Evolutionary conservation across 805 yeast genomes (phyloP), one percentile per base, ranked within the genome.

Genomic region (Ogataea naganishii): DNA sequence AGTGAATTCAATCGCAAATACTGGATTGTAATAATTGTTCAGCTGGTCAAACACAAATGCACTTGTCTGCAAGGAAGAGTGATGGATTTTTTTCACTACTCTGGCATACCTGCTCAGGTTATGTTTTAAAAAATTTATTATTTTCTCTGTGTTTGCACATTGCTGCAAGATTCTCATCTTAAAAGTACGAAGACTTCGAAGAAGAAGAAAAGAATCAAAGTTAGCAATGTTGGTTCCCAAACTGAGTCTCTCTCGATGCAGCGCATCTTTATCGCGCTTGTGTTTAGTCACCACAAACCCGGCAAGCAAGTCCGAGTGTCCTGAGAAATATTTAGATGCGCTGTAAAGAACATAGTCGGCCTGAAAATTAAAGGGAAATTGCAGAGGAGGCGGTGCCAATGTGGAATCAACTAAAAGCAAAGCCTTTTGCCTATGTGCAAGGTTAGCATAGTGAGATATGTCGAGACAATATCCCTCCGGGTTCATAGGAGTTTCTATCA

Each of bases 251-350:
- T 70, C 74, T 1, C 32, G 29, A 5, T 54, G 55, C 24, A 71
- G 52, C 6, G 41, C 38, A 9, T 44, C 18, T 34, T 58, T 60
- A 9, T 56, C 56, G 2, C 48, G 43, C 14, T 41, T 36, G 18
- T 53, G 51, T 38, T 58, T 61, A 5, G 67, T 58, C 17, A 69
- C 62, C 14, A 71, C 54, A 25, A 70, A 50, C 1, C 77, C 76
- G 6, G 77, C 75, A 31, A 69, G 55, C 25, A 69, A 51, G 44
- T 70, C 77, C 21, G 68, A 58, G 29, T 69, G 76, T 10, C 77
- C 76, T 0, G 75, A 73, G 33, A 71, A 59, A 46, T 64, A 70
- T 39, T 71, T 71, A 8, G 73, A 70, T 4, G 76, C 77, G 6
- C 73, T 66, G 41, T 70, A 73, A 46, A 71, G 60, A 5, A 69